phyloP scores from a whole-genome alignment of 371 early-diverging fungal genomes.

The Lichtheimia corymbifera region DNA sequence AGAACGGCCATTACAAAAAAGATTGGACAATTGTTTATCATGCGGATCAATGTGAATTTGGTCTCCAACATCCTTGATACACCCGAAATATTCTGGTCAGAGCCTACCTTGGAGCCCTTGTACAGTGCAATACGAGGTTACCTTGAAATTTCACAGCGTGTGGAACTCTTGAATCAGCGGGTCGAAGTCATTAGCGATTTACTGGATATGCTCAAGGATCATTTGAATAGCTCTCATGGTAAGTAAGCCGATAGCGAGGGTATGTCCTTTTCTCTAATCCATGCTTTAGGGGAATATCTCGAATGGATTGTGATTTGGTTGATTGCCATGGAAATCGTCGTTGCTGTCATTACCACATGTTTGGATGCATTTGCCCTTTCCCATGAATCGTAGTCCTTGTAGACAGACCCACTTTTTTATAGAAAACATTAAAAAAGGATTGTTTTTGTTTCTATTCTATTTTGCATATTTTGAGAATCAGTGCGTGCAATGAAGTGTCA shows the following conservation, averaged over 20 bases:
- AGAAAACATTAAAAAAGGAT: no score
- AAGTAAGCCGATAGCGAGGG: slow-evolving; percentile 4
- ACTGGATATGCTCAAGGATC: slow-evolving; percentile 86
- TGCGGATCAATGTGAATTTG: slow-evolving; percentile 88
- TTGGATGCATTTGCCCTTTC: slow-evolving; percentile 68
- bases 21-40: slow-evolving; percentile 77
- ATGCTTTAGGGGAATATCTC: slow-evolving; percentile 61
- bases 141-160: slow-evolving; percentile 84
- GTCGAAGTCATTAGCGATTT: slow-evolving; percentile 73
- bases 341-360: slow-evolving; percentile 78
- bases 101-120: slow-evolving; percentile 78
- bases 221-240: slow-evolving; percentile 71
- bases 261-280: neutral
- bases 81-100: slow-evolving; percentile 89
- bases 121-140: slow-evolving; percentile 79
- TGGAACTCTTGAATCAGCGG: slow-evolving; percentile 58
- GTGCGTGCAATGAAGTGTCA: no score
- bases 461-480: no score
- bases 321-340: slow-evolving; percentile 79
- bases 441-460: no score
- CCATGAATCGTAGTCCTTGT: slow-evolving; percentile 16
- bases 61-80: slow-evolving; percentile 84
- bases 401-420: no score
- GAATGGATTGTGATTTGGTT: slow-evolving; percentile 87
- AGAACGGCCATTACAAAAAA: slow-evolving; percentile 66